These are phyloP conservation scores for Pythium vanterpoolii DNA, from an alignment of 352 stramenopile species.

Conservation along the genomic window DNA sequence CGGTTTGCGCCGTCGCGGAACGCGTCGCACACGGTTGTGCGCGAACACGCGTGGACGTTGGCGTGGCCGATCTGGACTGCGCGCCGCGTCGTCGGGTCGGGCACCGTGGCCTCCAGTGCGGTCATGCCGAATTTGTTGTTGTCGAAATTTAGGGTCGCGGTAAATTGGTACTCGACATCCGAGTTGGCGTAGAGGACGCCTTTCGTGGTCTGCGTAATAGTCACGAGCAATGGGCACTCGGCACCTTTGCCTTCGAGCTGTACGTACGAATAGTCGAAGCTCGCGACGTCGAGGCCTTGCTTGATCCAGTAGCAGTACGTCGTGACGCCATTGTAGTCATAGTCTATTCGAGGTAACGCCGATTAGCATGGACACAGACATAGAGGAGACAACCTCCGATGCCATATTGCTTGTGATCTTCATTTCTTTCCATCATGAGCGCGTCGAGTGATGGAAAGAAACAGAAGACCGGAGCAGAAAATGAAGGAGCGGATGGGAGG, in stretches of 20 bases:
- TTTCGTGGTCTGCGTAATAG: conserved; percentile 41
- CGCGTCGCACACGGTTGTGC: conserved; percentile 67
- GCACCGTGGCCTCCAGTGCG: conserved; percentile 50
- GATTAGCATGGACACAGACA: not conserved
- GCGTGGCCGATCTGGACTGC: conserved; percentile 70
- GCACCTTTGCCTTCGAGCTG: conserved; percentile 34
- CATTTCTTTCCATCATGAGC: too few species aligned
- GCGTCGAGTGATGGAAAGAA: not conserved
- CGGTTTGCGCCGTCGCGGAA: conserved; percentile 61
- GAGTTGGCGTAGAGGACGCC: conserved; percentile 26
- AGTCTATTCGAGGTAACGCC: conserved; percentile 35
- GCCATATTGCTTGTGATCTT: too few species aligned
- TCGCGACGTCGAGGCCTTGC: conserved; percentile 66
- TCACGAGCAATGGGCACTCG: conserved; percentile 61
- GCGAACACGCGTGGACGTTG: conserved; percentile 73
- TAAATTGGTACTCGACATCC: conserved; percentile 68
- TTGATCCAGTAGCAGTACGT: conserved; percentile 84
- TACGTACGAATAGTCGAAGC: conserved; percentile 70
- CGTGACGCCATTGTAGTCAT: conserved; percentile 66
- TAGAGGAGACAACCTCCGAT: not conserved
- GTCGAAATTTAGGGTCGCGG: conserved; percentile 66
- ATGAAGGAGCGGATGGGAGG: not conserved
- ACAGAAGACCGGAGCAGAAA: not conserved
- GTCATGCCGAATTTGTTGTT: conserved; percentile 66
- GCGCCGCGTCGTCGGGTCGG: conserved; percentile 45